Evolutionary conservation across 1,284 basidiomycete genomes (phyloP).

Genomic region (Leccinum pallidistipes): DNA sequence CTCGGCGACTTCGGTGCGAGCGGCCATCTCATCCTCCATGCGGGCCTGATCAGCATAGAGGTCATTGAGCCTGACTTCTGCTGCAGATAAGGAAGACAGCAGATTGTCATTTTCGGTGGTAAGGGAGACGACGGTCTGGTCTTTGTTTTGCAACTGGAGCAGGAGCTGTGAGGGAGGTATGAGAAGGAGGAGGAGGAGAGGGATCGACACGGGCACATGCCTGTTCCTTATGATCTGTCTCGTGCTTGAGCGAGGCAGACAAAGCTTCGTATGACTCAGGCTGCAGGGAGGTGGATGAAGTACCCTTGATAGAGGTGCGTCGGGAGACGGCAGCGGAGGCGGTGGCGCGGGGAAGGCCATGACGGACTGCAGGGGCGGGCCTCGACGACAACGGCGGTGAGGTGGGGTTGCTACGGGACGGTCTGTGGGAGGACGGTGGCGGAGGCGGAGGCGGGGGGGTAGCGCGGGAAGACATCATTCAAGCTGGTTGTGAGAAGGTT

Average conservation of each 20-base stretch:
- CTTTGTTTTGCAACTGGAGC: constrained; percentile 73
- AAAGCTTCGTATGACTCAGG: constrained; percentile 53
- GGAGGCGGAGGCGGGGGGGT: constrained; percentile 35
- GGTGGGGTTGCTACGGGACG: constrained; percentile 31
- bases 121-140: constrained; percentile 61
- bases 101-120: constrained; percentile 63
- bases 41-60: constrained; percentile 77
- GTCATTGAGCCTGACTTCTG: constrained; percentile 70
- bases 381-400: constrained; percentile 37
- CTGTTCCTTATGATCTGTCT: constrained; percentile 79
- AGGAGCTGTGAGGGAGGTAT: constrained; percentile 52
- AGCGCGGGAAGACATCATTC: constrained; percentile 39
- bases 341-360: constrained; percentile 38
- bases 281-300: constrained; percentile 37
- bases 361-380: constrained; percentile 47
- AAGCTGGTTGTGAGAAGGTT: constrained; percentile 1
- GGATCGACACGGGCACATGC: constrained; percentile 38
- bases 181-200: constrained; percentile 1
- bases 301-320: constrained; percentile 48
- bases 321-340: constrained; percentile 45
- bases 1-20: constrained; percentile 75
- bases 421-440: constrained; percentile 39
- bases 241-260: constrained; percentile 62
- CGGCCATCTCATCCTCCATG: constrained; percentile 72
- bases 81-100: constrained; percentile 58